Evolutionary conservation across 2,329 filamentous ascomycete genomes (phyloP), one percentile per base, ranked within the genome.

Genomic region (Emmonsia crescens): DNA sequence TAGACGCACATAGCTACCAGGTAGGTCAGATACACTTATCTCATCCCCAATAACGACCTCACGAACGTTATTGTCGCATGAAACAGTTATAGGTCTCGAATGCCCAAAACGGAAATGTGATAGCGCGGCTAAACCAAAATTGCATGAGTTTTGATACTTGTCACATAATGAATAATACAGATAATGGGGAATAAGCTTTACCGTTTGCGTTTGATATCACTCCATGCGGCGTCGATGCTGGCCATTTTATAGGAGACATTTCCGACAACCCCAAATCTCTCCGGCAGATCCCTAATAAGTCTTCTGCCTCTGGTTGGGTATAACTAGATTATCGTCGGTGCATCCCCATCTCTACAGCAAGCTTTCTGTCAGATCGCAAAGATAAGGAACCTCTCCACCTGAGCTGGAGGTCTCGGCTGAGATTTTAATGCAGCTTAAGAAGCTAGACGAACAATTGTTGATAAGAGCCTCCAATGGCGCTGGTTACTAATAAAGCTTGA

Each of bases 1-100:
- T 4, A 80, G 72, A 14, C 79, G 79, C 0, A 79, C 78, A 63
- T 81, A 81, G 1, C 78, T 80, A 56, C 78, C 78, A n/a, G 36
- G 21, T 29, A 19, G 5, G 4, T 42, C 5, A 4, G 33, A 40
- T 14, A 55, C 40, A 33, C n/a, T 42, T 42, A 42, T n/a, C 19
- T 57, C 36, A 24, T n/a, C 40, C 9, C 24, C 38, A n/a, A 44
- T 21, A 38, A 14, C 12, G 19, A 38, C 12, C 19, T 31, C 54
- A 5, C 29, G 5, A 14, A 33, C 8, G 1, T 24, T 33, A 56
- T 40, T 10, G 51, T n/a, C 19, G 40, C 3, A 42, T 42, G 40
- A 19, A 19, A 10, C 27, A 71, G 72, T 55, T 75, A 73, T 38
- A 74, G 72, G 27, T 72, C 64, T 62, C 73, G 68, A 61, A 75